Conservation (phyloP, 2,329 filamentous ascomycete species). For the Cladophialophora exuberans region DNA sequence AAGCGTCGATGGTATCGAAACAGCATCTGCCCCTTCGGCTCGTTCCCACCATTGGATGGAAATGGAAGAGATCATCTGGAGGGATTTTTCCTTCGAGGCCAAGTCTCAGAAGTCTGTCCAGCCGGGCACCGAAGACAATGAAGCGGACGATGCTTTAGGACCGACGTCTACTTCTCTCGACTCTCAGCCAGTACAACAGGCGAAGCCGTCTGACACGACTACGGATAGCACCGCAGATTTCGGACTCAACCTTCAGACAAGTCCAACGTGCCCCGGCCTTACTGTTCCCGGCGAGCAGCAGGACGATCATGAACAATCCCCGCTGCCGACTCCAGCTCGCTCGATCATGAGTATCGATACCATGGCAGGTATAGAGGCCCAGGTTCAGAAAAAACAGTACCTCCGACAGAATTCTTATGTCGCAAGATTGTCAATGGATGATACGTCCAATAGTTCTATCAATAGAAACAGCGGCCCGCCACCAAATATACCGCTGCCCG, state of each 20-base stretch:
- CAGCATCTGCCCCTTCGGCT: too few relatives aligned
- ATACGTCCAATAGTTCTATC: constrained; percentile 1
- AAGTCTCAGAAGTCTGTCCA: too few relatives aligned
- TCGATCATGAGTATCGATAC: constrained; percentile 28
- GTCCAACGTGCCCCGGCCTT: too few relatives aligned
- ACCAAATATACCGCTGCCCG: constrained; percentile 26
- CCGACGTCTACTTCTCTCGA: too few relatives aligned
- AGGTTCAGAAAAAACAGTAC: constrained; percentile 13
- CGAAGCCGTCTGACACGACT: too few relatives aligned
- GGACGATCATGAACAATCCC: neutral
- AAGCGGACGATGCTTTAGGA: too few relatives aligned
- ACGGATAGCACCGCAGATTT: neutral
- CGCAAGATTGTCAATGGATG: neutral
- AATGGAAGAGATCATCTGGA: neutral
- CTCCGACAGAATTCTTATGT: neutral
- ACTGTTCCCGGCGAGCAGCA: too few relatives aligned
- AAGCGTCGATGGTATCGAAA: neutral
- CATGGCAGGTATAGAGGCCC: constrained; percentile 26
- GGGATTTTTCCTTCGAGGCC: neutral
- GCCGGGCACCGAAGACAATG: too few relatives aligned
- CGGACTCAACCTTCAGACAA: neutral
- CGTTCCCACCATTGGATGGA: too few relatives aligned
- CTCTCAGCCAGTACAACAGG: too few relatives aligned
- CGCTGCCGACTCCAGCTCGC: constrained; percentile 11
- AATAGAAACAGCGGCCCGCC: constrained; percentile 17